A percentile compares a stretch with the other conserved stretches of the same genome.
phyloP scores from a whole-genome alignment of 106 monocot genomes.

The Dioscorea alata region DNA sequence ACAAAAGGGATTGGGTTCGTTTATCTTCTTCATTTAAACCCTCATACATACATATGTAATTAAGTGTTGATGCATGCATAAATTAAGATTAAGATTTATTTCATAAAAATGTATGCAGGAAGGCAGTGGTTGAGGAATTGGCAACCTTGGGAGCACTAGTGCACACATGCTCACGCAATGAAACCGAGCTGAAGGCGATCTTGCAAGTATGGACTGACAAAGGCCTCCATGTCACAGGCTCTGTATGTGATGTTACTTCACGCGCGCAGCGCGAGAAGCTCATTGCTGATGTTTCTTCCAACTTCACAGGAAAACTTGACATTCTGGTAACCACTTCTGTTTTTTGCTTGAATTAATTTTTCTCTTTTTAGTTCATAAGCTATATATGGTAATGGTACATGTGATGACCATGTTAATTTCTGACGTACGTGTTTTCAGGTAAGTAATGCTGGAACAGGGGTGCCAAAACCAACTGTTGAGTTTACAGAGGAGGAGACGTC shows the following conservation, averaged over 20 bases:
- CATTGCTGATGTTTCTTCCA: conserved; percentile 18
- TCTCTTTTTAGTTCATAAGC: no score
- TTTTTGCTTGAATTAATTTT: no score
- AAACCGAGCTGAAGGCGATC: conserved; percentile 38
- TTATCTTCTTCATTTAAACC: not conserved
- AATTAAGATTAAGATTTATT: no score
- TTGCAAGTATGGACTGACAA: conserved; percentile 31
- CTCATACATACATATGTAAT: no score
- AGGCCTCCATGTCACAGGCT: conserved; percentile 38
- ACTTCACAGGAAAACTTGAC: conserved; percentile 55
- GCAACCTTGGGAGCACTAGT: conserved; percentile 45
- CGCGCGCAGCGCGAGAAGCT: conserved; percentile 38
- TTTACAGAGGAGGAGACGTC: conserved; percentile 20
- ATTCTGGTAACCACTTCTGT: no score
- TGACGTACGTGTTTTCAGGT: no score
- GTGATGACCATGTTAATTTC: no score
- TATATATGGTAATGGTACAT: no score
- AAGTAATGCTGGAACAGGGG: conserved; percentile 25
- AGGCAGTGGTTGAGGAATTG: conserved; percentile 49
- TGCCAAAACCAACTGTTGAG: conserved; percentile 15
- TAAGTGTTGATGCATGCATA: not conserved
- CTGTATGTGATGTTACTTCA: conserved; percentile 50
- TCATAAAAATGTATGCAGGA: not conserved
- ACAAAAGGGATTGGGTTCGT: not conserved
- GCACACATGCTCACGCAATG: conserved; percentile 64